Evolutionary conservation across 441 rosid species (phyloP).

Genomic region (Jatropha multifida): DNA sequence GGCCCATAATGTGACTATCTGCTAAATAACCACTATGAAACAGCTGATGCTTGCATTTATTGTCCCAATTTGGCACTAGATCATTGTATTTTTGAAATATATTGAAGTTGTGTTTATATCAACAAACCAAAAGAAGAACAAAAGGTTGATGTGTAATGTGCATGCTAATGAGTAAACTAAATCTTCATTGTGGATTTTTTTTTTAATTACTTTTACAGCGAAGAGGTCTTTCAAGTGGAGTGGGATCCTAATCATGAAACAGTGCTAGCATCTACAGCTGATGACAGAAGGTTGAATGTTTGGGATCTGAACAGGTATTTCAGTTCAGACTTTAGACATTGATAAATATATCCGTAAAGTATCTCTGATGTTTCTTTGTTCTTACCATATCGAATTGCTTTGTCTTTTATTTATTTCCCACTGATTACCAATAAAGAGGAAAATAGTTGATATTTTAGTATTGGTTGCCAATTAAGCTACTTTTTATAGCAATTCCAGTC

Average conservation of each 20-base stretch:
- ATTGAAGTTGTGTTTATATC: not conserved
- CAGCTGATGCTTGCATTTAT: not conserved
- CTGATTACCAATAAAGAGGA: not conserved
- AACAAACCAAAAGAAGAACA: not conserved
- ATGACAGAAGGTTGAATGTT: constrained; percentile 83
- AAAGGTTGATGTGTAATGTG: not conserved
- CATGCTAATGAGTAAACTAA: not conserved
- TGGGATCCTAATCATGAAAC: constrained; percentile 97
- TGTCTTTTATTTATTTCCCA: not conserved
- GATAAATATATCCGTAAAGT: not conserved
- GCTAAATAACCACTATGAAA: not conserved
- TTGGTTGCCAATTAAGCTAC: too few species aligned
- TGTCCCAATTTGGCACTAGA: not conserved
- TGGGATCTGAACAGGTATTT: constrained; percentile 89
- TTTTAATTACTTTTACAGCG: constrained; percentile 41
- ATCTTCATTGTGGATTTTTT: constrained; percentile 14
- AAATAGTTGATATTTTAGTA: not conserved
- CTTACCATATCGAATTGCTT: not conserved
- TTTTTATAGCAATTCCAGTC: not conserved
- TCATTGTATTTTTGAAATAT: not conserved
- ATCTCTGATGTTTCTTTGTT: not conserved
- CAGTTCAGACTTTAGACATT: not conserved
- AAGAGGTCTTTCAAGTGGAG: constrained; percentile 89
- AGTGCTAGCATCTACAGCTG: constrained; percentile 85
- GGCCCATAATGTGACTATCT: not conserved